Evolutionary conservation across 768 basidiomycete genomes (phyloP), one percentile per base, ranked within the genome.

Genomic region (Fomitopsis serialis): DNA sequence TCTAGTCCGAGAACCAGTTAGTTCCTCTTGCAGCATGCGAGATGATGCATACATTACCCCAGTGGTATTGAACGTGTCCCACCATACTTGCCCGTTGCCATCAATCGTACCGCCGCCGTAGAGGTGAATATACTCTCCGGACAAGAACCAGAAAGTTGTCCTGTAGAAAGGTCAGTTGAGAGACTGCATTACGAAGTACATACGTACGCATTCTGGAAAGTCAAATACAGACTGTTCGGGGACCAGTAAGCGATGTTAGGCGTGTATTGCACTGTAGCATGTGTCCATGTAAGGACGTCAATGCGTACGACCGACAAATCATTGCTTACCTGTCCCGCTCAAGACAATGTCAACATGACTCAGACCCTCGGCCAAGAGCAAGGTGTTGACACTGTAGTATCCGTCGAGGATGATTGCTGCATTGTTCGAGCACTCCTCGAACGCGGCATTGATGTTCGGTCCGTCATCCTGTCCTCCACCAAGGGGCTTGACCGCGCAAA

Each of bases 31-130:
- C n/a, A n/a, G n/a, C n/a, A n/a, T n/a, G n/a, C n/a, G n/a, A n/a
- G n/a, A 35, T 35, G 15, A 35, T 35, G 15, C 9, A 9, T 15
- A 35, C 21, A 24, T 40, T 45, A 63, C 61, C 36, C 58, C 45
- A 2, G 56, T 65, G 48, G 58, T 65, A 51, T 63, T 61, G 34
- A 64, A 59, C 40, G 62, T 58, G 50, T 69, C 67, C 62, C 64
- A 69, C 69, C 75, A 75, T 24, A 72, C 68, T 57, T 78, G 77
- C 4, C 76, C 76, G 46, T 76, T 76, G 43, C 68, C 74, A 63
- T 78, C 74, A 46, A 79, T 67, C 15, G 72, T 73, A 32, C 77
- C 77, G 36, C 76, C 74, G 37, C 77, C 75, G 52, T 74, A 72
- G 42, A 72, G 56, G 50, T 69, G 66, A 48, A 71, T 59, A 53